A percentile compares a stretch with the other conserved stretches of the same genome.
phyloP scores from a whole-genome alignment of 257 asterid genomes.

The Solanum medicagineum region DNA sequence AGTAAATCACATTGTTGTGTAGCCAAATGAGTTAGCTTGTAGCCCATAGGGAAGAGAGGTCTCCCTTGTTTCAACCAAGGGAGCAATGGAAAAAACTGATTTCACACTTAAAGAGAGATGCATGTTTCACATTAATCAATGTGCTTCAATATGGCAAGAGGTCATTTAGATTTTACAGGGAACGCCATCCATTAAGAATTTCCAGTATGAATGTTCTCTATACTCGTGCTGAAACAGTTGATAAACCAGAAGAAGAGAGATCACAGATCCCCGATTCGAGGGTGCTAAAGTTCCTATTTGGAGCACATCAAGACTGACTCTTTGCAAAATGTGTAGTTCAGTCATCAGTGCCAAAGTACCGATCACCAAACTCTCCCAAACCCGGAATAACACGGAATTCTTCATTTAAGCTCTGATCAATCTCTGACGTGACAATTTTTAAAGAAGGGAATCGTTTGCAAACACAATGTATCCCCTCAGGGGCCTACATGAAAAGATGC shows the following conservation, averaged over 20 bases:
- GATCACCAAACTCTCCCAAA: slow-evolving; percentile 95
- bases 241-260: neutral
- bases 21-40: too few relatives aligned
- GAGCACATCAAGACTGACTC: slow-evolving; percentile 4
- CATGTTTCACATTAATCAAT: neutral
- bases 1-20: too few relatives aligned
- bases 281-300: slow-evolving; percentile 10
- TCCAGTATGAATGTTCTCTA: neutral
- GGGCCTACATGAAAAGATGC: slow-evolving; percentile 41
- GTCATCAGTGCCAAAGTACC: slow-evolving; percentile 92
- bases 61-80: neutral
- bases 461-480: slow-evolving; percentile 90
- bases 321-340: slow-evolving; percentile 2
- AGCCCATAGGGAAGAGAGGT: too few relatives aligned
- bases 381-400: slow-evolving; percentile 80
- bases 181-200: neutral
- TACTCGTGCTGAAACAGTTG: neutral
- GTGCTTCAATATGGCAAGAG: neutral
- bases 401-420: slow-evolving; percentile 56
- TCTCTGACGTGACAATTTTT: slow-evolving; percentile 92
- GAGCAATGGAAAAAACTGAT: neutral
- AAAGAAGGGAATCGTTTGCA: slow-evolving; percentile 77
- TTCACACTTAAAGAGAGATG: neutral
- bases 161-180: neutral
- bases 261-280: neutral